phyloP scores from a whole-genome alignment of 176 grass and related monocot species.

The Oryza punctata region DNA sequence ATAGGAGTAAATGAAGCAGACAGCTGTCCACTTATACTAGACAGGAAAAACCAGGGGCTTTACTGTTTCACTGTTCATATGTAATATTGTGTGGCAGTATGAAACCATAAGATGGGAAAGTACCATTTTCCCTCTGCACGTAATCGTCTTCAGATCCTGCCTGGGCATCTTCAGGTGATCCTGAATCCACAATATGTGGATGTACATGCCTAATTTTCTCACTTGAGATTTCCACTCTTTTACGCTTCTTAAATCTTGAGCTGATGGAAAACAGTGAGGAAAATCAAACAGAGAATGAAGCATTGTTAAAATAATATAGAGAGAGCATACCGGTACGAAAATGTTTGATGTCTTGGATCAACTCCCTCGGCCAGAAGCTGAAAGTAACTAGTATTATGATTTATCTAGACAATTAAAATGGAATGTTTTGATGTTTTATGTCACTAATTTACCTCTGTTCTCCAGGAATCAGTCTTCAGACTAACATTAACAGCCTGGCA shows the following conservation, averaged over 20 bases:
- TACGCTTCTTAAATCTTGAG: slow-evolving; percentile 71
- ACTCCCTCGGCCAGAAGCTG: slow-evolving; percentile 74
- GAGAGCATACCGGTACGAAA: slow-evolving; percentile 74
- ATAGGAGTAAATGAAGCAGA: neutral
- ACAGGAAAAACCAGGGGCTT: neutral
- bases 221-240: slow-evolving; percentile 46
- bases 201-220: slow-evolving; percentile 66
- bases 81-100: slow-evolving; percentile 6
- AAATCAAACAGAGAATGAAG: slow-evolving; percentile 27
- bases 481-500: slow-evolving; percentile 91
- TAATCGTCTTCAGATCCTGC: slow-evolving; percentile 58
- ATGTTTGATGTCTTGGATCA: slow-evolving; percentile 96
- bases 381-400: slow-evolving; percentile 35
- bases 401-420: slow-evolving; percentile 15
- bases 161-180: slow-evolving; percentile 69
- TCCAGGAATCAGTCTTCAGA: slow-evolving; percentile 72
- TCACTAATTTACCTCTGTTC: slow-evolving; percentile 63
- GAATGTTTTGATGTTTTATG: neutral
- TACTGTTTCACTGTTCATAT: neutral
- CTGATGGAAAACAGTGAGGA: slow-evolving; percentile 49
- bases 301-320: slow-evolving; percentile 10
- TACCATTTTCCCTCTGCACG: slow-evolving; percentile 68
- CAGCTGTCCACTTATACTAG: neutral
- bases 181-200: slow-evolving; percentile 68
- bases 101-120: slow-evolving; percentile 42